These are phyloP conservation scores for Penicillium sp. DNA, from an alignment of 2,329 filamentous ascomycete genomes.

Conservation along the genomic window DNA sequence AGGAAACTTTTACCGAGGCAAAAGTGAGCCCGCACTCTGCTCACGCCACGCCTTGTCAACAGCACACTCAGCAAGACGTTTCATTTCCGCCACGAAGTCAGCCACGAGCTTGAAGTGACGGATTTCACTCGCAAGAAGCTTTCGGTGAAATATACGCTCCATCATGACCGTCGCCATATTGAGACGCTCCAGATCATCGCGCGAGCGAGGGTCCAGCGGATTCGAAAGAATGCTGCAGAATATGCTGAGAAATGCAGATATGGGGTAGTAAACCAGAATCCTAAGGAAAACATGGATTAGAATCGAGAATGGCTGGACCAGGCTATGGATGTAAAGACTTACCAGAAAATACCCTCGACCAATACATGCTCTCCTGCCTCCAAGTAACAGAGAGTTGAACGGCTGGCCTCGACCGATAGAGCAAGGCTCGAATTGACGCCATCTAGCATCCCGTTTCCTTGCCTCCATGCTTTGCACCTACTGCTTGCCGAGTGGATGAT, in stretches of 20 bases:
- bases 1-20: background rate
- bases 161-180: constrained; percentile 47
- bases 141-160: constrained; percentile 34
- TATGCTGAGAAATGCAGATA: constrained; percentile 55
- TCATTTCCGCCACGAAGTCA: constrained; percentile 48
- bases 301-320: background rate
- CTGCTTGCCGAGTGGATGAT: constrained; percentile 59
- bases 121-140: constrained; percentile 37
- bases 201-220: constrained; percentile 47
- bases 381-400: constrained; percentile 55
- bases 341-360: constrained; percentile 54
- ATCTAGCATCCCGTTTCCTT: constrained; percentile 39
- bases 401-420: constrained; percentile 57
- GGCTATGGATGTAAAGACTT: constrained; percentile 16
- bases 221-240: constrained; percentile 58
- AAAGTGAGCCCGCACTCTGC: constrained; percentile 14
- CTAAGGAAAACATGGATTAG: constrained; percentile 31
- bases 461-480: constrained; percentile 48
- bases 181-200: constrained; percentile 51
- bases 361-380: constrained; percentile 46
- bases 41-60: constrained; percentile 43
- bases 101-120: constrained; percentile 45
- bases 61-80: constrained; percentile 46
- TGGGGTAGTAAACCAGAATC: constrained; percentile 59
- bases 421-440: constrained; percentile 56